Percentiles rank a stretch among this genome's conserved stretches.
Evolutionary conservation across 176 grass and related monocot genomes (phyloP).

Genomic region (Avena insularis): DNA sequence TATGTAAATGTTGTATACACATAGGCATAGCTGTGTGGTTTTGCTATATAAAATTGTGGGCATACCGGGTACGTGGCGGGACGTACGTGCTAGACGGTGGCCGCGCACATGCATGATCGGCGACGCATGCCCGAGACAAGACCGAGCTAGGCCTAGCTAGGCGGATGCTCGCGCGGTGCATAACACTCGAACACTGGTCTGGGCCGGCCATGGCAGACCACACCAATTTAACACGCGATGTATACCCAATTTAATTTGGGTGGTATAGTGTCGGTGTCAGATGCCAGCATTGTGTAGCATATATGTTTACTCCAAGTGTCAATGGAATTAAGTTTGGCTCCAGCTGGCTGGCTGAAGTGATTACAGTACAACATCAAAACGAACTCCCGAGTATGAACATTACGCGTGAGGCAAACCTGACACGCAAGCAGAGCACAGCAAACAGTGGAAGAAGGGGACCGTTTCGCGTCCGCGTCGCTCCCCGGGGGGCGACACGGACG

Average conservation of each 20-base stretch:
- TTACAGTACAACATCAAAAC: too few species aligned
- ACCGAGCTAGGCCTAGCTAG: too few species aligned
- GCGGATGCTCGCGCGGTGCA: too few species aligned
- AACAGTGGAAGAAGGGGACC: too few species aligned
- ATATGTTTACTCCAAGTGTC: not conserved
- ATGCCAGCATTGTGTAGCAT: not conserved
- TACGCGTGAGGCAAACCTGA: too few species aligned
- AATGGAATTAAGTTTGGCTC: not conserved
- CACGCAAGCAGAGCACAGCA: too few species aligned
- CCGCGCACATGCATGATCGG: not conserved
- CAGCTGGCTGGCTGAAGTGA: not conserved
- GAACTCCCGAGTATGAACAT: too few species aligned
- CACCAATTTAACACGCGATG: not conserved
- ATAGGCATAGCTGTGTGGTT: slow-evolving; percentile 8
- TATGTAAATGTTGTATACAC: not conserved
- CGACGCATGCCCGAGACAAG: too few species aligned
- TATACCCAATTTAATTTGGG: not conserved
- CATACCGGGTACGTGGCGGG: slow-evolving; percentile 3
- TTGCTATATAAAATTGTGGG: not conserved
- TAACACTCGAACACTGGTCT: too few species aligned
- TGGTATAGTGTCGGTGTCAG: not conserved
- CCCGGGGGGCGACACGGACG: too few species aligned
- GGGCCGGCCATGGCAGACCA: too few species aligned
- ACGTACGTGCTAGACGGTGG: not conserved
- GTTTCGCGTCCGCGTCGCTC: too few species aligned